Percentiles rank a stretch among this genome's conserved stretches.
These are phyloP conservation scores for Sporothrix phasma DNA, from an alignment of 2,329 filamentous ascomycete species.

Conservation along the genomic window DNA sequence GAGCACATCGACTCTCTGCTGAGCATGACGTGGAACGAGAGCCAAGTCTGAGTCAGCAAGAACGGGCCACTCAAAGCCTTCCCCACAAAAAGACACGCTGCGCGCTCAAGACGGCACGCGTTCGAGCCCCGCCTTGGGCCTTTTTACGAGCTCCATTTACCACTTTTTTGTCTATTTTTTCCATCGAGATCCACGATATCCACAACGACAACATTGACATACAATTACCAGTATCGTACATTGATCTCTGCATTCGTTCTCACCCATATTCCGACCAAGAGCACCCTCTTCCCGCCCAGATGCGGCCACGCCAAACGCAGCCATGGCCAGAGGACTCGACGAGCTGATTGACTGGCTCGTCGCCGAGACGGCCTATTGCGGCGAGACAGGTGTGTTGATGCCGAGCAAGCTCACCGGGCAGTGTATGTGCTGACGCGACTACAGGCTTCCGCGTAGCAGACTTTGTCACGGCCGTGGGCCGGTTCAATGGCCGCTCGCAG, in stretches of 20 bases:
- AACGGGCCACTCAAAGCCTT: not conserved
- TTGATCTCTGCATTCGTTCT: no score
- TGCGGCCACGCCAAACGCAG: not conserved
- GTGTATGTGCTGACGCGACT: not conserved
- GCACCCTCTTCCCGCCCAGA: not conserved
- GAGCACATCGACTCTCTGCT: no score
- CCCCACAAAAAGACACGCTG: not conserved
- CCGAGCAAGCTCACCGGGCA: no score
- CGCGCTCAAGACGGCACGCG: conserved; percentile 12
- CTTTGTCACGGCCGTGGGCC: conserved; percentile 19
- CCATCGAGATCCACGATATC: not conserved
- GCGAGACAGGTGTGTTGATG: conserved; percentile 28
- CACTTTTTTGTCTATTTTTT: not conserved
- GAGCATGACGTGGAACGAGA: no score
- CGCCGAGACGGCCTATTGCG: conserved; percentile 35
- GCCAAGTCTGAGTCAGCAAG: no score
- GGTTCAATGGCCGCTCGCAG: conserved; percentile 12
- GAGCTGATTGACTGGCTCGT: conserved; percentile 36
- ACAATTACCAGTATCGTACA: not conserved
- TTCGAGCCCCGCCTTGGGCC: conserved; percentile 19
- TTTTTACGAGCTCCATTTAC: conserved; percentile 4
- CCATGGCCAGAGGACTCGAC: conserved; percentile 33
- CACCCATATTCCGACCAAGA: no score
- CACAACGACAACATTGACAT: not conserved
- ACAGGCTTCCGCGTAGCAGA: conserved; percentile 19